Conservation (phyloP, 345 rosid species). For the Heritiera fomes region DNA sequence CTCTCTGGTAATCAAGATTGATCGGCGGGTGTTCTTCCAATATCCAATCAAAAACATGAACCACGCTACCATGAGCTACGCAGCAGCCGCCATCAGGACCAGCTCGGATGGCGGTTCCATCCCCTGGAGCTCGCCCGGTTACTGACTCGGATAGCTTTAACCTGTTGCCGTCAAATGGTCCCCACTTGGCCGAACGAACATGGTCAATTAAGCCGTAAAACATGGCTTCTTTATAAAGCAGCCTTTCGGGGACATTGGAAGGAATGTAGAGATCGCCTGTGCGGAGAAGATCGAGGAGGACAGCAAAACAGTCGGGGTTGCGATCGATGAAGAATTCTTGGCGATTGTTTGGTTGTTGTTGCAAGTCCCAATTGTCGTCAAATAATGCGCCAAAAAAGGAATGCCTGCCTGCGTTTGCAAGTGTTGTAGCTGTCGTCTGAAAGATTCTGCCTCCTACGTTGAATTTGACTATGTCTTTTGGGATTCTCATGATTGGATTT, state of each 20-base stretch:
- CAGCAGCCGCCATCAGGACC: constrained; percentile 95
- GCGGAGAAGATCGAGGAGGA: constrained; percentile 97
- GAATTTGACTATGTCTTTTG: constrained; percentile 71
- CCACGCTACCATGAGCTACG: constrained; percentile 91
- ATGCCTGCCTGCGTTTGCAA: constrained; percentile 88
- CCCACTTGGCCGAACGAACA: constrained; percentile 79
- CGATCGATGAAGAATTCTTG: constrained; percentile 70
- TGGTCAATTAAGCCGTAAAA: constrained; percentile 84
- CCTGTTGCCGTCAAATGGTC: constrained; percentile 79
- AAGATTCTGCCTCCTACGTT: constrained; percentile 90
- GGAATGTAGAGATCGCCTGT: constrained; percentile 88
- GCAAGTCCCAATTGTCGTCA: constrained; percentile 73
- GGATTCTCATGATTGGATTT: constrained; percentile 54
- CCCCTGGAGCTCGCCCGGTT: constrained; percentile 89
- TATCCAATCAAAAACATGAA: constrained; percentile 89
- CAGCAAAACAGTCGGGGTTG: constrained; percentile 85
- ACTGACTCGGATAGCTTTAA: constrained; percentile 55
- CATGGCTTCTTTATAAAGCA: constrained; percentile 72
- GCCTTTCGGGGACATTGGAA: constrained; percentile 60
- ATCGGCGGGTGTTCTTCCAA: constrained; percentile 78
- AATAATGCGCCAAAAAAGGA: constrained; percentile 88
- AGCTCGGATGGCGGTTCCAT: constrained; percentile 91
- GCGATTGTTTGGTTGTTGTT: constrained; percentile 24
- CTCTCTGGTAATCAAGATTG: constrained; percentile 84
- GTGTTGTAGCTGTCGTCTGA: constrained; percentile 90